Percentiles rank a stretch among this genome's conserved stretches.
These are phyloP conservation scores for Fusarium ramigenum DNA, from an alignment of 2,329 filamentous ascomycete genomes.

Conservation along the genomic window DNA sequence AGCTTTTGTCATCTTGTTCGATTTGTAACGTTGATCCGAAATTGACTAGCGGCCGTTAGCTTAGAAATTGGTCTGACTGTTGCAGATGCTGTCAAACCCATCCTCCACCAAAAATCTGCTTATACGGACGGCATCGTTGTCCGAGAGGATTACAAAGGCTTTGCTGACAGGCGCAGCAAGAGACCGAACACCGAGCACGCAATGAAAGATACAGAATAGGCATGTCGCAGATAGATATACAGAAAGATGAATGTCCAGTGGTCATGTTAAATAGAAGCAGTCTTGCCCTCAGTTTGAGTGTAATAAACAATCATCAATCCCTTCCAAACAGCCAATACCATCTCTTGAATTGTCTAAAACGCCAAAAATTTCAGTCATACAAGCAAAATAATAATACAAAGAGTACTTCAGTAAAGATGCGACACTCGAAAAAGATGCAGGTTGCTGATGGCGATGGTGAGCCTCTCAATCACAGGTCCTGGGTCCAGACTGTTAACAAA, in stretches of 20 bases:
- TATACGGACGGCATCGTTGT: neutral
- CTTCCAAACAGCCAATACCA: neutral
- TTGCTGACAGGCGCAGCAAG: neutral
- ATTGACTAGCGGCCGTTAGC: neutral
- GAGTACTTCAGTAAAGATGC: neutral
- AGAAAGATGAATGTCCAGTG: neutral
- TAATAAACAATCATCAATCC: neutral
- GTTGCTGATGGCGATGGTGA: constrained; percentile 6
- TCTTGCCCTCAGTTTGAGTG: neutral
- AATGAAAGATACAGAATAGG: neutral
- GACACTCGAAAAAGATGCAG: constrained; percentile 17
- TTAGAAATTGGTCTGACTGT: constrained; percentile 20
- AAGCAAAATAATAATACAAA: too few relatives aligned
- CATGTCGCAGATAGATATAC: neutral
- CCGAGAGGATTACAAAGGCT: constrained; percentile 20
- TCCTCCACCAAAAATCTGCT: neutral
- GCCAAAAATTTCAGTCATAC: neutral
- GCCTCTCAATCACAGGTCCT: neutral
- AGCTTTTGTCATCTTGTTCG: constrained; percentile 14
- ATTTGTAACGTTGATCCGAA: constrained; percentile 12
- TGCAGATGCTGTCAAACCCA: neutral
- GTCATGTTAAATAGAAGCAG: neutral
- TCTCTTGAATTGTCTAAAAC: neutral
- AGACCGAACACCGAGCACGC: constrained; percentile 26
- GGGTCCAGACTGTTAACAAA: neutral